Percentiles rank a stretch among this genome's conserved stretches.
Conservation (phyloP, 306 rosid species). For the Dalbergia cultrata region DNA sequence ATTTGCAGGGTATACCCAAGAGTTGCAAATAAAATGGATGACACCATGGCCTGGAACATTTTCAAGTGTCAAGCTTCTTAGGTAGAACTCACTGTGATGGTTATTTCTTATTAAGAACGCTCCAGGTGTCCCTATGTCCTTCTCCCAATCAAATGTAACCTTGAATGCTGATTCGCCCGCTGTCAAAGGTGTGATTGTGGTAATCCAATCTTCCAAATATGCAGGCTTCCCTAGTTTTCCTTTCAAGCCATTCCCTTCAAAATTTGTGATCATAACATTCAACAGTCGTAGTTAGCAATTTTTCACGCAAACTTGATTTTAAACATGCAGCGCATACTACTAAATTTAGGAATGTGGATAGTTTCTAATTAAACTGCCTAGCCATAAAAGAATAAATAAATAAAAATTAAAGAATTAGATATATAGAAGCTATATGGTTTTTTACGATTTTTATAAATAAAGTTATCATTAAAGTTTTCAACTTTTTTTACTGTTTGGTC, state of each 20-base stretch:
- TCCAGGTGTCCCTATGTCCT: slow-evolving; percentile 70
- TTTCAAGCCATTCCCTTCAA: slow-evolving; percentile 55
- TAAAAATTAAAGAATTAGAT: neutral
- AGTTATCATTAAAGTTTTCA: neutral
- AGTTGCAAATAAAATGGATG: slow-evolving; percentile 82
- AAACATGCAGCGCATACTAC: neutral
- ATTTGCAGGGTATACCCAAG: slow-evolving; percentile 80
- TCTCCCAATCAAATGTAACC: slow-evolving; percentile 72
- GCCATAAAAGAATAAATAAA: neutral
- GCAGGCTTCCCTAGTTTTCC: slow-evolving; percentile 75
- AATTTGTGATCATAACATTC: slow-evolving; percentile 24
- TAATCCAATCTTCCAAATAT: slow-evolving; percentile 69
- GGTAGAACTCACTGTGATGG: slow-evolving; percentile 75
- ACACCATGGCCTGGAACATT: slow-evolving; percentile 71
- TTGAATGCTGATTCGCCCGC: slow-evolving; percentile 61
- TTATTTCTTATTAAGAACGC: slow-evolving; percentile 76
- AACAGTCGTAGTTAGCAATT: neutral
- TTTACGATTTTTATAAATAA: neutral
- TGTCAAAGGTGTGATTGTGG: slow-evolving; percentile 55
- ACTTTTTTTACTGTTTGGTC: neutral
- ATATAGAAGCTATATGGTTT: neutral
- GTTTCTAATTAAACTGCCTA: neutral
- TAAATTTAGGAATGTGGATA: neutral
- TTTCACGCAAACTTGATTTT: neutral
- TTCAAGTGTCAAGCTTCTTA: slow-evolving; percentile 70